Base-by-base conservation (phyloP, 176 grass and related monocot species). In the Aegilops bicornis region DNA sequence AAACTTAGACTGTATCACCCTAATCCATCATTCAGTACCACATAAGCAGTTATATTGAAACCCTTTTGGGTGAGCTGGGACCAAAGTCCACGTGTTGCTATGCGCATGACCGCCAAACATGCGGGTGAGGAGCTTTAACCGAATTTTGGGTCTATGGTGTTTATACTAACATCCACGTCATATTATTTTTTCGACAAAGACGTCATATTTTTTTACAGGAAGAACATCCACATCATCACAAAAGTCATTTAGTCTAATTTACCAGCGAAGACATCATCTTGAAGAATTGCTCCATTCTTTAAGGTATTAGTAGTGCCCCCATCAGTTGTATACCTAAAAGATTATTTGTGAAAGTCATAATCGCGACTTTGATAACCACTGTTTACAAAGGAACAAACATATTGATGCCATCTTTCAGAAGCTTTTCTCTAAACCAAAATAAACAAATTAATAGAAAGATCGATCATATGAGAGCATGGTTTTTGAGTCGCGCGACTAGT, bases 271-370 rank as follows among this genome's bases (percentile, higher is more conserved):
- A 98, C 92, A 88, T 76, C 92, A 69, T 98, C 88, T 78, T 89
- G 83, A 73, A 86, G 79, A 87, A 95, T 98, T 80, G 93, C 77
- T 82, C 96, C 96, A n/a, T 91, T 88, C 45, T 84, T 91, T 79
- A 98, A 79, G 31, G 89, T 91, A 25, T 47, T 82, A 67, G 81
- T 69, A 61, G 88, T 78, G 10, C 91, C 91, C 5, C 96, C 96
- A 86, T 98, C 96, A 76, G 96, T 98, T 67, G 96, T 98, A 88
- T 98, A 98, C 83, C 96, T 98, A 79, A 82, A 88, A 90, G 29
- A 86, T 52, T 45, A 91, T 79, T 64, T 54, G 45, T 69, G 79
- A 65, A 68, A 89, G 37, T 81, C 69, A 52, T 82, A 82, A 66
- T 78, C 31, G 48, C 0, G 1, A 69, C 77, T 23, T 79, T 78